These are phyloP conservation scores for Xylaria grammica DNA, from an alignment of 495 filamentous ascomycete genomes.

Conservation along the genomic window DNA sequence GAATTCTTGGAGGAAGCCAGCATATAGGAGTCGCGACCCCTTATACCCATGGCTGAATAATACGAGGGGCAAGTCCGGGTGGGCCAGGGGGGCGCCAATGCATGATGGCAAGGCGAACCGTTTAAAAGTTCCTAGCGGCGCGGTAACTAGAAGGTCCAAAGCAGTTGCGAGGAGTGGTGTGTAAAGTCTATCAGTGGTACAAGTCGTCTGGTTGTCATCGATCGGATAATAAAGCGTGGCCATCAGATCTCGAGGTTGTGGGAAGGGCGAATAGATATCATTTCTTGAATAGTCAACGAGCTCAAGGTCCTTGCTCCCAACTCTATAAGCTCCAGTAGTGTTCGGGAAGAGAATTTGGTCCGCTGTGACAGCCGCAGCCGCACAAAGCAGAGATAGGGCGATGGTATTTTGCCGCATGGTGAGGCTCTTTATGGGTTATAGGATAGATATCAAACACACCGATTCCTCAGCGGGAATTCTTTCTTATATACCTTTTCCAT, in stretches of 20 bases:
- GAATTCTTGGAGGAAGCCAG: constrained; percentile 44
- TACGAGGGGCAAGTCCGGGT: constrained; percentile 33
- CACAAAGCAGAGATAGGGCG: background rate
- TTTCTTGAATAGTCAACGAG: constrained; percentile 35
- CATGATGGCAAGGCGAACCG: constrained; percentile 19
- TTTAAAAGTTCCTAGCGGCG: constrained; percentile 19
- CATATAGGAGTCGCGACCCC: constrained; percentile 46
- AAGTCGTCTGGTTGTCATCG: constrained; percentile 23
- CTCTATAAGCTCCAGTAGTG: constrained; percentile 32
- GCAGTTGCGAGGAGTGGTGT: background rate
- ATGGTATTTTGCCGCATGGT: constrained; percentile 13
- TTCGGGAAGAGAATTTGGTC: constrained; percentile 13
- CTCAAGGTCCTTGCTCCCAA: constrained; percentile 29
- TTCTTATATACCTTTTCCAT: background rate
- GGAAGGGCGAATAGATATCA: constrained; percentile 35
- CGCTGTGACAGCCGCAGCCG: constrained; percentile 12
- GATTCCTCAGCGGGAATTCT: background rate
- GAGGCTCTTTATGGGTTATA: background rate
- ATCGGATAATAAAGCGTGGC: constrained; percentile 41
- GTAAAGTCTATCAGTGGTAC: constrained; percentile 19
- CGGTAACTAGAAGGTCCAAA: background rate
- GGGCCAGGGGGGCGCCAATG: constrained; percentile 15
- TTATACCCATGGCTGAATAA: constrained; percentile 47
- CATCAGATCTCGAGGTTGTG: constrained; percentile 37
- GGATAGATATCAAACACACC: background rate